These are phyloP conservation scores for Metschnikowia lunata DNA, from an alignment of 805 yeast species.

Conservation along the genomic window DNA sequence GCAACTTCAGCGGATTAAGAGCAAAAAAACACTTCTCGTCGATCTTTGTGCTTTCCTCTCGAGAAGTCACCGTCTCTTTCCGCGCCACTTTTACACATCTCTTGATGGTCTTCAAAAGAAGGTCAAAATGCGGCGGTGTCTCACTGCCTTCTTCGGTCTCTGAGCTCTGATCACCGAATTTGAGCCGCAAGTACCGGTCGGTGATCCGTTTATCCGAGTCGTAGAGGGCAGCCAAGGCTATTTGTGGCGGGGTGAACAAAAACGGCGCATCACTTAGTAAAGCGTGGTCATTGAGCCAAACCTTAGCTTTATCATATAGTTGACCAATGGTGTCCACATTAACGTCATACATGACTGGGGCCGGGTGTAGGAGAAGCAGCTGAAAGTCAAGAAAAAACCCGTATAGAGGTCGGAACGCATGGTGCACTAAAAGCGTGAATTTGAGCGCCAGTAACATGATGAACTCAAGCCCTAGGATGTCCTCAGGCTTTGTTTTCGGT, in stretches of 20 bases:
- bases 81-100: conserved; percentile 48
- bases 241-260: conserved; percentile 88
- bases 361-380: conserved; percentile 42
- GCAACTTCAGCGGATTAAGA: conserved; percentile 51
- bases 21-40: conserved; percentile 63
- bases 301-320: conserved; percentile 67
- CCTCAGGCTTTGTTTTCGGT: conserved; percentile 59
- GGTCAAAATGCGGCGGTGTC: conserved; percentile 27
- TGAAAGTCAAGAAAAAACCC: conserved; percentile 94
- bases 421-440: conserved; percentile 82
- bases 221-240: conserved; percentile 83
- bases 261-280: conserved; percentile 69
- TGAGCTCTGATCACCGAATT: conserved; percentile 37
- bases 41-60: conserved; percentile 58
- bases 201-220: conserved; percentile 60
- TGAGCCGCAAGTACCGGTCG: conserved; percentile 61
- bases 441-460: conserved; percentile 64
- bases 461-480: conserved; percentile 77
- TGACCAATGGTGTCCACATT: conserved; percentile 53
- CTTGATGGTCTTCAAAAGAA: conserved; percentile 42
- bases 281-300: conserved; percentile 60
- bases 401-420: conserved; percentile 83
- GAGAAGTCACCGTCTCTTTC: conserved; percentile 39
- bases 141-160: conserved; percentile 2
- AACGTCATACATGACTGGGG: conserved; percentile 43